Base-by-base conservation (phyloP, 306 rosid species). In the Prinsepia uniflora region DNA sequence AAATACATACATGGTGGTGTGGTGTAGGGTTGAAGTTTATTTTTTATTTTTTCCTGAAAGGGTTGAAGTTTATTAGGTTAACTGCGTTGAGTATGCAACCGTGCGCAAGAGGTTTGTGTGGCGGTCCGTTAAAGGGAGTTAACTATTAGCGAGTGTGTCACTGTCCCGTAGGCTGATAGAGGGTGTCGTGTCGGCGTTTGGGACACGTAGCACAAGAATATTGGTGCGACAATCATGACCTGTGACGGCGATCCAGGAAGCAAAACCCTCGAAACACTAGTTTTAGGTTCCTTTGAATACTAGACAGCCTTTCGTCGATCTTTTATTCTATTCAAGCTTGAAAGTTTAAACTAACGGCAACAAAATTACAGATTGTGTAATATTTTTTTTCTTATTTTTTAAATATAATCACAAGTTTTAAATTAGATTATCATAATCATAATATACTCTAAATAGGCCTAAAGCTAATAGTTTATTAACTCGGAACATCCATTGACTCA, bases 121-220 rank as follows among this genome's bases (percentile, higher is more conserved):
- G 63, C 75, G 43, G 73, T 46, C 43, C 63, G 68, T 6, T 18
- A 19, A 19, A 22, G 59, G n/a, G 19, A 7, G 15, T 43, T 34
- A 72, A 17, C 6, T 8, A n/a, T 44, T 41, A 39, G 53, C 14
- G 58, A 20, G 1, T 58, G 55, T 36, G 74, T 74, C 84, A 68
- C 82, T 40, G 67, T 65, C 48, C 85, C 87, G 77, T 54, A 76
- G 85, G 87, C 85, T 79, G 46, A 82, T 77, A 80, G 34, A 67
- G 15, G 49, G 87, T 88, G 96, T 90, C 86, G 87, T 88, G 96
- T 90, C 86, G 84, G 91, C 86, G 96, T 80, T 83, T 70, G 61
- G 36, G 70, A 66, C 69, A 84, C 83, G 81, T 85, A 91, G 82
- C 85, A 22, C 3, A 45, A 76, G 52, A 70, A 3, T 10, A 86